phyloP scores from a whole-genome alignment of 768 basidiomycete genomes.

The Auriscalpium microsporum region DNA sequence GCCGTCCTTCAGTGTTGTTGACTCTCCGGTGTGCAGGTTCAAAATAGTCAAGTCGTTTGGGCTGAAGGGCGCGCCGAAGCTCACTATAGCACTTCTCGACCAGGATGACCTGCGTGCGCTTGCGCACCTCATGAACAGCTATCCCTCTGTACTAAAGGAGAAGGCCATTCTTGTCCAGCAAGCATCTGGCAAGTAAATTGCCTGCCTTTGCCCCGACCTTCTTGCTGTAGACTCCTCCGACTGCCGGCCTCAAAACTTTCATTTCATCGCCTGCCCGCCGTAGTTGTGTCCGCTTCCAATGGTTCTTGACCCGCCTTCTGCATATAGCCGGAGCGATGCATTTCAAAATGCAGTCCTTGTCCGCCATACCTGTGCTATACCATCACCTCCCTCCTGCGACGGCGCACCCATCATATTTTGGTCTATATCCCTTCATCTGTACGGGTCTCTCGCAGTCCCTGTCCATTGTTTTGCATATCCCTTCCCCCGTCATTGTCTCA shows the following conservation, averaged over 20 bases:
- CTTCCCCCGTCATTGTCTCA: background rate
- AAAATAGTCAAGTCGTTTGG: slow-evolving; percentile 65
- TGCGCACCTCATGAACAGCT: slow-evolving; percentile 83
- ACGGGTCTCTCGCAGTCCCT: background rate
- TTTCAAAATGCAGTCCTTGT: background rate
- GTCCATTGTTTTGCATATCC: background rate
- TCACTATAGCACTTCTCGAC: slow-evolving; percentile 78
- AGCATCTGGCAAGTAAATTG: background rate
- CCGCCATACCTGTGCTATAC: background rate
- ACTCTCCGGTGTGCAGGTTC: slow-evolving; percentile 27
- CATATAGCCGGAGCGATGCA: background rate
- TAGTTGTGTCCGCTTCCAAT: background rate
- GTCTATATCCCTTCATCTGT: background rate
- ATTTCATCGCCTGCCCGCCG: background rate
- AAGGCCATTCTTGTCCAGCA: slow-evolving; percentile 7
- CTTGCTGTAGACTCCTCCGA: background rate
- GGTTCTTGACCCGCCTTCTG: background rate
- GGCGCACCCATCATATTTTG: background rate
- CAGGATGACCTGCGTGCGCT: slow-evolving; percentile 78
- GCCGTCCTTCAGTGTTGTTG: slow-evolving; percentile 3
- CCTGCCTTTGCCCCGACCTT: background rate
- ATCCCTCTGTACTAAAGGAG: slow-evolving; percentile 73
- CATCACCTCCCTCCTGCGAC: background rate
- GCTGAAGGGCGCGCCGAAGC: slow-evolving; percentile 78
- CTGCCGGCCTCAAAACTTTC: background rate